Conservation (phyloP, 2,329 filamentous ascomycete species). For the Zalaria sp. region DNA sequence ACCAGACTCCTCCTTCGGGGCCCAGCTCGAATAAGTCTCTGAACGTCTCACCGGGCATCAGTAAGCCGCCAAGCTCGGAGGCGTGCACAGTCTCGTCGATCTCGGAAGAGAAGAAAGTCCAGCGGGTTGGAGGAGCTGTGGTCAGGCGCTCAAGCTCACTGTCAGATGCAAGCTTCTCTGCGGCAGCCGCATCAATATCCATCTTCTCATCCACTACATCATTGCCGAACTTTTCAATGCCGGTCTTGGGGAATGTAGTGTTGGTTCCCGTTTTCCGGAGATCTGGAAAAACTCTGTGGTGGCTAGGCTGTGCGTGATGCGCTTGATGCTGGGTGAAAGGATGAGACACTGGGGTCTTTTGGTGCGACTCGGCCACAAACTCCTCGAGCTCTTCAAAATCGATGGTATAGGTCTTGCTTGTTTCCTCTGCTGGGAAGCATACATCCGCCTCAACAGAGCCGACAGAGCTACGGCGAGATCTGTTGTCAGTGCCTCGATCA, state of each 20-base stretch:
- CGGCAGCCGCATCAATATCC: slow-evolving; percentile 30
- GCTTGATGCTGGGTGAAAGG: slow-evolving; percentile 18
- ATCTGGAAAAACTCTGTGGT: slow-evolving; percentile 1
- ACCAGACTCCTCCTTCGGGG: slow-evolving; percentile 78
- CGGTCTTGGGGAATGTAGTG: slow-evolving; percentile 1
- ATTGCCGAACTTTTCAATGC: slow-evolving; percentile 14
- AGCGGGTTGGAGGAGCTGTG: slow-evolving; percentile 36
- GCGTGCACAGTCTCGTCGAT: slow-evolving; percentile 90
- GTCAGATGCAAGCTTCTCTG: slow-evolving; percentile 17
- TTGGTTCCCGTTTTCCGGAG: slow-evolving; percentile 1
- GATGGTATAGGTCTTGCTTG: slow-evolving; percentile 66
- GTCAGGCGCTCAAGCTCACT: slow-evolving; percentile 10
- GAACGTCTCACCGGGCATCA: slow-evolving; percentile 80
- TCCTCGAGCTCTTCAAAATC: slow-evolving; percentile 92
- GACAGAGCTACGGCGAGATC: slow-evolving; percentile 51
- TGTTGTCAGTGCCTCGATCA: slow-evolving; percentile 31
- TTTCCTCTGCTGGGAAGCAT: slow-evolving; percentile 71
- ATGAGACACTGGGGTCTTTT: slow-evolving; percentile 31
- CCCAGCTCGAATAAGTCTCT: slow-evolving; percentile 69
- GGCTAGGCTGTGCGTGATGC: not conserved
- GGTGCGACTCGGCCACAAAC: slow-evolving; percentile 54
- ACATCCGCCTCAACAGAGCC: slow-evolving; percentile 69
- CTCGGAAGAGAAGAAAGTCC: slow-evolving; percentile 94
- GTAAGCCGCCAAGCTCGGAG: slow-evolving; percentile 70
- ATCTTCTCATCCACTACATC: slow-evolving; percentile 18